These are phyloP conservation scores for Pythium angustatum DNA, from an alignment of 352 stramenopile genomes.

Conservation along the genomic window DNA sequence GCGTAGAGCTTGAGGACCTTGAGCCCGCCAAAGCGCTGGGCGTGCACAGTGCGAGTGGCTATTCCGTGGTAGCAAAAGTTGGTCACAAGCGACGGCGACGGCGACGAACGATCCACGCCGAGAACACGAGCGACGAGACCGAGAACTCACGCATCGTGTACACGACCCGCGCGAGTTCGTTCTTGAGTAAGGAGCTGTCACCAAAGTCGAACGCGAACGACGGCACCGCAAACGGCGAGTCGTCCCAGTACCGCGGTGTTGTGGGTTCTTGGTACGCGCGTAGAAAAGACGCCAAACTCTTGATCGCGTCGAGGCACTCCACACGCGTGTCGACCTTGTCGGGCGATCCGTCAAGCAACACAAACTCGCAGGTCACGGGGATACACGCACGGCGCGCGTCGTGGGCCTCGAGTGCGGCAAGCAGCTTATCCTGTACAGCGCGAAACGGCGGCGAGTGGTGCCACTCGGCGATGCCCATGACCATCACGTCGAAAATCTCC, in stretches of 20 bases:
- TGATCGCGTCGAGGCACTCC: slow-evolving; percentile 5
- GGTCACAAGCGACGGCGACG: background rate
- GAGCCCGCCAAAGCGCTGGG: background rate
- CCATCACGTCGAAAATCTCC: slow-evolving; percentile 13
- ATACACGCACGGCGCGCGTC: background rate
- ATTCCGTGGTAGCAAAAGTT: slow-evolving; percentile 2
- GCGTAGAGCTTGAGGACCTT: background rate
- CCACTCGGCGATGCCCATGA: slow-evolving; percentile 14
- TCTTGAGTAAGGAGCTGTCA: background rate
- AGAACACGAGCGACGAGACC: slow-evolving; percentile 5
- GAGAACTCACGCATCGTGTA: background rate
- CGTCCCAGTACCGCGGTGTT: background rate
- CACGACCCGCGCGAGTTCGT: background rate
- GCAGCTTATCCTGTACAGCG: background rate
- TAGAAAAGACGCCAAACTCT: background rate
- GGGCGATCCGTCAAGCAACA: slow-evolving; percentile 5
- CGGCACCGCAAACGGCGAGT: slow-evolving; percentile 2
- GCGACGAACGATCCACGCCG: background rate
- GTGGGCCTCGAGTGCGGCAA: background rate
- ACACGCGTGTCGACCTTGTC: background rate
- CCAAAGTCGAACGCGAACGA: slow-evolving; percentile 12
- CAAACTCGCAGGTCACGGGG: slow-evolving; percentile 1
- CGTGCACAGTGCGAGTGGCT: background rate
- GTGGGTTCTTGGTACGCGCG: background rate
- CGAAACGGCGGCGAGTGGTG: slow-evolving; percentile 17